Conservation (phyloP, 345 rosid genomes). For the Odontarrhena argentea region DNA sequence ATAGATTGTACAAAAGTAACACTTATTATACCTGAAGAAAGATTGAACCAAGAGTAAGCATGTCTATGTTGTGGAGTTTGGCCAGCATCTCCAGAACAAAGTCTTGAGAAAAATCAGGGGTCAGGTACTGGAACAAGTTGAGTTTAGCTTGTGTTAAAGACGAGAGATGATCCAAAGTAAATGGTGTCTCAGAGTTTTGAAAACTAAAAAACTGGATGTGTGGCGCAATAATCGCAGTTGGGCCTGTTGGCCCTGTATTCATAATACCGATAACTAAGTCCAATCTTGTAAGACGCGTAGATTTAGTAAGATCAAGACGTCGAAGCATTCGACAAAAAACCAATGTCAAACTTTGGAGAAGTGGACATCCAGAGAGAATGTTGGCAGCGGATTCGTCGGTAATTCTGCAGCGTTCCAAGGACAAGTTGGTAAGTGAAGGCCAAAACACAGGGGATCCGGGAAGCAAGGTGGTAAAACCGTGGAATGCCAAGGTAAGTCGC, state of each 20-base stretch:
- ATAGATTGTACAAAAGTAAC: no score
- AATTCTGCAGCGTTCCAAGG: background rate
- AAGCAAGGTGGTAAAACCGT: background rate
- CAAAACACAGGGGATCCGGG: background rate
- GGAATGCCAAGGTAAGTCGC: background rate
- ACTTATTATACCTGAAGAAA: slow-evolving; percentile 1
- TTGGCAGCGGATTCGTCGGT: background rate
- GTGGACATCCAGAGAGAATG: background rate
- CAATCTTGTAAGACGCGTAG: background rate
- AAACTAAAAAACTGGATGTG: background rate
- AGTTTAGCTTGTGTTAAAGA: background rate
- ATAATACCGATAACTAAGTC: background rate
- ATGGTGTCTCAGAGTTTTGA: background rate
- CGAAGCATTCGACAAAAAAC: background rate
- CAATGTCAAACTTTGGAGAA: background rate
- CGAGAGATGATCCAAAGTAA: background rate
- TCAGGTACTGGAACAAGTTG: background rate
- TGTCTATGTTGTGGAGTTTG: background rate
- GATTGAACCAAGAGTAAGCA: background rate
- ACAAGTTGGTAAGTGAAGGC: background rate
- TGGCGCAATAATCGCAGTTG: background rate
- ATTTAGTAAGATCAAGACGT: background rate
- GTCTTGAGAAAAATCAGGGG: background rate
- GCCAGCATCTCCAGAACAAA: background rate
- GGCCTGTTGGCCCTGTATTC: background rate